Base-by-base conservation (phyloP, 2,329 filamentous ascomycete species). In the Chaetomium sp. region DNA sequence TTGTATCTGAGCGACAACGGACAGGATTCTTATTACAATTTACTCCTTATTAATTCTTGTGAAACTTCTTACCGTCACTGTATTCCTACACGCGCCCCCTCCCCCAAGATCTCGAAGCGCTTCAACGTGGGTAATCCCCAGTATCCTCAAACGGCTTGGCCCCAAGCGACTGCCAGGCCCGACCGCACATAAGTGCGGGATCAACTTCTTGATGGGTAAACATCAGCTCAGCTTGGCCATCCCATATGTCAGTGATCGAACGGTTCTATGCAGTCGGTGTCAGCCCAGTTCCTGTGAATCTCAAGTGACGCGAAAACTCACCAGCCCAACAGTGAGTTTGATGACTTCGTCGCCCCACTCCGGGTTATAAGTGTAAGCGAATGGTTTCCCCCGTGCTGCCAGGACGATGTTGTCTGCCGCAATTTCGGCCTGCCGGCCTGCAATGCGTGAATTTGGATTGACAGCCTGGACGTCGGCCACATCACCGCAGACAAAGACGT, bases 401-500 rank as follows among this genome's bases (percentile, higher is more conserved):
- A 73, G 68, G 2, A 82, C 63, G 14, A 86, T 73, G 59, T 86
- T 87, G 41, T 76, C 73, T 1, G 75, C 75, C 0, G 76, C 81
- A 4, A 80, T 63, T 35, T 72, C 69, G 2, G 77, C 79, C 62
- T 87, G 84, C 9, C 73, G 70, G 45, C 72, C 71, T 0, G 79
- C 80, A 0, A 80, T 76, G 8, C 82, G 73, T 0, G 77, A 80
- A 64, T 84, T 84, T 5, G 77, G 77, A 44, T 76, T 77, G 38
- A 71, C 68, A 0, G 71, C 71, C 0, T 74, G 72, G 1, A 75
- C 76, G 33, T 80, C 78, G 4, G 81, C 77, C 4, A 88, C 80
- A 59, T 87, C 84, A 14, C 85, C 85, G n/a, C 81, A 77, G 1
- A 79, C 79, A 61, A 83, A 87, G 2, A 87, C 72, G 57, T 82